Evolutionary conservation across 2,329 filamentous ascomycete genomes (phyloP).

Genomic region (Tolypocladium inflatum): DNA sequence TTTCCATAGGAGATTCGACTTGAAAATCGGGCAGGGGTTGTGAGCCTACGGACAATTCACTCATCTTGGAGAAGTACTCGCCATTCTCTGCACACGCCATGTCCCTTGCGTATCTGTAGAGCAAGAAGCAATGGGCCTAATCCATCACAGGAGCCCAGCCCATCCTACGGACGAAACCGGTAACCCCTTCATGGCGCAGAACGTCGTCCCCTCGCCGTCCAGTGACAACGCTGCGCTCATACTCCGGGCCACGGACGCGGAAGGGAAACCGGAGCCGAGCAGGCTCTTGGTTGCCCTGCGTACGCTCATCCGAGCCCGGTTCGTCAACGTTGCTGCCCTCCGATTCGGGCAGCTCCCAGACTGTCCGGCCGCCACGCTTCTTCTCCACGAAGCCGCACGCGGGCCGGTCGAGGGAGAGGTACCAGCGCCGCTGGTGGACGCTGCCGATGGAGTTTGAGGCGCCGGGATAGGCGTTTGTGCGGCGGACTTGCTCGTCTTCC

Average conservation of each 20-base stretch:
- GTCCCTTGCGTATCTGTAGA: background rate
- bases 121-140: constrained; percentile 8
- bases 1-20: background rate
- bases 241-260: constrained; percentile 48
- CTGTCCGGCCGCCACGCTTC: constrained; percentile 10
- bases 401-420: constrained; percentile 49
- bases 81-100: background rate
- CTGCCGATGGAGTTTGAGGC: constrained; percentile 57
- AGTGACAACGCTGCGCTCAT: constrained; percentile 59
- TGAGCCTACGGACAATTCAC: background rate
- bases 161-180: constrained; percentile 44
- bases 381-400: constrained; percentile 46
- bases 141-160: constrained; percentile 46
- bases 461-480: constrained; percentile 57
- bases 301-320: background rate
- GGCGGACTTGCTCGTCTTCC: constrained; percentile 44
- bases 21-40: background rate
- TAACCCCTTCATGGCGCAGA: constrained; percentile 50
- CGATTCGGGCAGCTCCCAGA: constrained; percentile 4
- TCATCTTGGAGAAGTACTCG: background rate
- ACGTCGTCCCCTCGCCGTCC: constrained; percentile 50
- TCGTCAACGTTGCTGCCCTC: background rate
- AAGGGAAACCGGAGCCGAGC: constrained; percentile 43
- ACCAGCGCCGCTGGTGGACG: constrained; percentile 59
- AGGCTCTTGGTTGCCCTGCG: background rate